Percentiles rank a stretch among this genome's conserved stretches.
phyloP scores from a whole-genome alignment of 768 basidiomycete genomes.

The Royoungia palumana region DNA sequence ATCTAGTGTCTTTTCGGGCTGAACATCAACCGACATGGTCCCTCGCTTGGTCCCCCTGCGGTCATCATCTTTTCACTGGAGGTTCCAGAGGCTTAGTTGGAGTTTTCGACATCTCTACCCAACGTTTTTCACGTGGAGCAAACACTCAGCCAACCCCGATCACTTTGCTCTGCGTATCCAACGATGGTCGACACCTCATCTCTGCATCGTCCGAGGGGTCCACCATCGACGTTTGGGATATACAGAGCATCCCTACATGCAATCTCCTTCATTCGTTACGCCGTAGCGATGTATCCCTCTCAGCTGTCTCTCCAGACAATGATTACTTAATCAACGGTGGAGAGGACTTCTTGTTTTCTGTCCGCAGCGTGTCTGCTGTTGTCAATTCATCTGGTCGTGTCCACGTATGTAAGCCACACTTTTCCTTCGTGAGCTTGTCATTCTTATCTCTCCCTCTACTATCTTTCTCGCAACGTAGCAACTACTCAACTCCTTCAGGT shows the following conservation, averaged over 20 bases:
- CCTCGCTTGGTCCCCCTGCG: constrained; percentile 2
- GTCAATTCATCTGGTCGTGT: no score
- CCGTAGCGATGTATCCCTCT: neutral
- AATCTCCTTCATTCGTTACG: constrained; percentile 1
- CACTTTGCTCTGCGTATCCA: constrained; percentile 5
- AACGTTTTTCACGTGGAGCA: neutral
- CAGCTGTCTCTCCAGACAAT: constrained; percentile 4
- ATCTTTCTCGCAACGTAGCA: no score
- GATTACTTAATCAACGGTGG: neutral
- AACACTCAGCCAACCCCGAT: neutral
- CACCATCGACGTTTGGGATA: constrained; percentile 15
- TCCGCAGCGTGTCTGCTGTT: no score
- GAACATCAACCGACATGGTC: no score
- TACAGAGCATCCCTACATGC: neutral
- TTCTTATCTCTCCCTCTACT: no score
- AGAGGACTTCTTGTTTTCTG: no score
- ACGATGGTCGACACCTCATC: constrained; percentile 5
- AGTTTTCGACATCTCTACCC: constrained; percentile 7
- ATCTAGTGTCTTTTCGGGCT: neutral
- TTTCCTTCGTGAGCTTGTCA: no score
- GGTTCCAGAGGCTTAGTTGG: constrained; percentile 5
- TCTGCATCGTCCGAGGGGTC: constrained; percentile 7
- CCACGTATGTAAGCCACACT: no score
- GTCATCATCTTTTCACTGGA: constrained; percentile 13
- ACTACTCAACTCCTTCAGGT: neutral